These are phyloP conservation scores for Chaetomium cochliodes DNA, from an alignment of 495 filamentous ascomycete species.

Conservation along the genomic window DNA sequence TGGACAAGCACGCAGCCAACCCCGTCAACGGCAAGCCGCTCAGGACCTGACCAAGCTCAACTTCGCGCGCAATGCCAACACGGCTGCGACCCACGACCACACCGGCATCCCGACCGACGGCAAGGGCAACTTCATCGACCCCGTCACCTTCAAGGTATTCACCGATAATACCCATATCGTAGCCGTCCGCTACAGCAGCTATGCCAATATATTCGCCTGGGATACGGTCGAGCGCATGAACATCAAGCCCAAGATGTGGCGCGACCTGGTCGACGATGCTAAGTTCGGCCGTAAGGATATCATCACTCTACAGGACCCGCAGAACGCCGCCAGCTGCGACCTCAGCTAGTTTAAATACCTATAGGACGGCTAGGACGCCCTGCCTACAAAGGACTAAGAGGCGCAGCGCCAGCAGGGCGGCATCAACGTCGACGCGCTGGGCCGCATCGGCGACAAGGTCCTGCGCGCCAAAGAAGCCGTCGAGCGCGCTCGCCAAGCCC, in stretches of 20 bases:
- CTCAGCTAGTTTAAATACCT: slow-evolving; percentile 87
- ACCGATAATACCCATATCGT: slow-evolving; percentile 98
- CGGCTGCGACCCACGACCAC: slow-evolving; percentile 40
- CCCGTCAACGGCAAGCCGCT: slow-evolving; percentile 80
- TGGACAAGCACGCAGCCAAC: slow-evolving; percentile 88
- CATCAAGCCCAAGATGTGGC: slow-evolving; percentile 97
- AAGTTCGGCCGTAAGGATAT: slow-evolving; percentile 91
- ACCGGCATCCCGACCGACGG: slow-evolving; percentile 40
- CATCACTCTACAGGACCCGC: slow-evolving; percentile 94
- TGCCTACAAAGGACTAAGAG: slow-evolving; percentile 54
- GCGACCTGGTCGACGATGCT: slow-evolving; percentile 80
- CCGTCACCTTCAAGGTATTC: slow-evolving; percentile 94
- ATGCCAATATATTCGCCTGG: slow-evolving; percentile 93
- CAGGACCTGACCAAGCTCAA: slow-evolving; percentile 86
- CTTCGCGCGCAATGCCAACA: slow-evolving; percentile 85
- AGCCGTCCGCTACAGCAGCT: slow-evolving; percentile 69
- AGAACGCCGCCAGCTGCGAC: slow-evolving; percentile 81
- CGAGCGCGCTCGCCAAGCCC: slow-evolving; percentile 69
- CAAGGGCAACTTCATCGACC: slow-evolving; percentile 84
- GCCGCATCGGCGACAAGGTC: slow-evolving; percentile 77
- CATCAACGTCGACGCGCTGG: slow-evolving; percentile 75
- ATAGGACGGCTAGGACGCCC: slow-evolving; percentile 71
- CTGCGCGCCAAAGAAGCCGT: slow-evolving; percentile 90
- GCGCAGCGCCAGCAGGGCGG: slow-evolving; percentile 57
- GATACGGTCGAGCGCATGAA: slow-evolving; percentile 95